Percentiles rank a stretch among this genome's conserved stretches.
Conservation (phyloP, 1,284 basidiomycete genomes). For the Grifola frondosa region DNA sequence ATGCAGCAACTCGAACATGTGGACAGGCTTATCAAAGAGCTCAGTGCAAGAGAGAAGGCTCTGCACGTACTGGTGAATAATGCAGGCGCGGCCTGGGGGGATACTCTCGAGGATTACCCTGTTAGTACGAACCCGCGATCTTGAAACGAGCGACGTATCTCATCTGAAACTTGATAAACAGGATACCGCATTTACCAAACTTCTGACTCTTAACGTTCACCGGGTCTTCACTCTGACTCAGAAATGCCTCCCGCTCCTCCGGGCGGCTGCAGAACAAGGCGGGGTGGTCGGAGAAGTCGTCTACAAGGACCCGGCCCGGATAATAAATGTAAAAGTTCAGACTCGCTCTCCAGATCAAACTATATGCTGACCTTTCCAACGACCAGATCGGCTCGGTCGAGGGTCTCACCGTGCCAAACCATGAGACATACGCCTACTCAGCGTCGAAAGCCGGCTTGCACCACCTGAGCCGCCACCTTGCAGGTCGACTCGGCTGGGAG, state of each 20-base stretch:
- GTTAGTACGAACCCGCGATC: too few relatives aligned
- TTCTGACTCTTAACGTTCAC: slow-evolving; percentile 67
- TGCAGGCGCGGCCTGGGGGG: slow-evolving; percentile 67
- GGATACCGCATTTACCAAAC: slow-evolving; percentile 56
- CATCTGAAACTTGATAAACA: slow-evolving; percentile 17
- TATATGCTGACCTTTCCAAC: background rate
- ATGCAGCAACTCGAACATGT: slow-evolving; percentile 60
- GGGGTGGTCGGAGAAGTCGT: slow-evolving; percentile 37
- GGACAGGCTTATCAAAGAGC: slow-evolving; percentile 50
- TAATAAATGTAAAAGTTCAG: slow-evolving; percentile 54
- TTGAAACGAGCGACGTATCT: too few relatives aligned
- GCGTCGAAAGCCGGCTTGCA: slow-evolving; percentile 64
- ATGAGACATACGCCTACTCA: slow-evolving; percentile 71
- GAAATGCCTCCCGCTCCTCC: slow-evolving; percentile 61
- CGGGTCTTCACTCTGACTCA: slow-evolving; percentile 73
- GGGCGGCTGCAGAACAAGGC: slow-evolving; percentile 47
- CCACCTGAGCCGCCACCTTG: slow-evolving; percentile 64
- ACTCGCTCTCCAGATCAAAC: background rate
- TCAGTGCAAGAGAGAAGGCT: slow-evolving; percentile 50
- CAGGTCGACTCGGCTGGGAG: slow-evolving; percentile 56
- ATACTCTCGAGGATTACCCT: slow-evolving; percentile 54
- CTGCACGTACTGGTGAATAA: slow-evolving; percentile 71
- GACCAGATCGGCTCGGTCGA: slow-evolving; percentile 67
- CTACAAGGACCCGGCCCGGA: slow-evolving; percentile 53
- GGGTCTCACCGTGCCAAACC: slow-evolving; percentile 49